Percentiles rank a stretch among this genome's conserved stretches.
Conservation (phyloP, 495 filamentous ascomycete species). For the Lasiosphaeria ovina region DNA sequence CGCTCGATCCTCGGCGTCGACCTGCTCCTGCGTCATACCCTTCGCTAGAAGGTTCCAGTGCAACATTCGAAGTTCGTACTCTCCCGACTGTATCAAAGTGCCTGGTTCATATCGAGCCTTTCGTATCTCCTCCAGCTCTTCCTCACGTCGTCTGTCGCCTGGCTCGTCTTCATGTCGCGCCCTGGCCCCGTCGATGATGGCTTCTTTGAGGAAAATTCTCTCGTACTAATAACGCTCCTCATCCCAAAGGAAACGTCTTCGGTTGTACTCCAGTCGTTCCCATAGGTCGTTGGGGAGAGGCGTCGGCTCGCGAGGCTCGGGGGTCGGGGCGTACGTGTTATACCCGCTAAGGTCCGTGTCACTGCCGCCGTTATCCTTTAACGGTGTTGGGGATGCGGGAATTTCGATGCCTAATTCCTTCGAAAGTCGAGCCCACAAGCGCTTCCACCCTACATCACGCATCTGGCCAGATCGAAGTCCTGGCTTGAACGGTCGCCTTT, state of each 20-base stretch:
- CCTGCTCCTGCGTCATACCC: slow-evolving; percentile 13
- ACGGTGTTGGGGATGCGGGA: slow-evolving; percentile 3
- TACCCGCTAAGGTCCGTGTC: slow-evolving; percentile 12
- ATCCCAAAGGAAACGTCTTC: slow-evolving; percentile 6
- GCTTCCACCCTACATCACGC: slow-evolving; percentile 7
- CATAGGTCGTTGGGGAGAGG: slow-evolving; percentile 12
- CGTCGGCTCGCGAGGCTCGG: slow-evolving; percentile 5
- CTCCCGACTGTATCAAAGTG: background rate
- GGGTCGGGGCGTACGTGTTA: slow-evolving; percentile 12
- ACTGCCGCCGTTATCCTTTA: background rate
- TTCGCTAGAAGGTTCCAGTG: slow-evolving; percentile 5
- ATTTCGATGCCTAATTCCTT: slow-evolving; percentile 5
- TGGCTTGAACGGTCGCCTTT: slow-evolving; percentile 11
- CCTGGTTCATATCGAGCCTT: slow-evolving; percentile 7
- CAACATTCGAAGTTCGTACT: slow-evolving; percentile 6
- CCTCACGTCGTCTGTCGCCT: slow-evolving; percentile 9
- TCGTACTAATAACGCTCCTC: slow-evolving; percentile 10
- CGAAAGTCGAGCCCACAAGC: slow-evolving; percentile 12
- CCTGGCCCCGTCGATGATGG: slow-evolving; percentile 5
- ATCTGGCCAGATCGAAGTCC: slow-evolving; percentile 3
- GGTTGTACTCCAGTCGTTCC: slow-evolving; percentile 14
- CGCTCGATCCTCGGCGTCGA: slow-evolving; percentile 12
- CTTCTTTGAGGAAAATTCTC: slow-evolving; percentile 11
- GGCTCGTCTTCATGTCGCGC: slow-evolving; percentile 7
- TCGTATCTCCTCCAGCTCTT: slow-evolving; percentile 12